These are phyloP conservation scores for Myxozyma geophila DNA, from an alignment of 805 yeast genomes.

Conservation along the genomic window DNA sequence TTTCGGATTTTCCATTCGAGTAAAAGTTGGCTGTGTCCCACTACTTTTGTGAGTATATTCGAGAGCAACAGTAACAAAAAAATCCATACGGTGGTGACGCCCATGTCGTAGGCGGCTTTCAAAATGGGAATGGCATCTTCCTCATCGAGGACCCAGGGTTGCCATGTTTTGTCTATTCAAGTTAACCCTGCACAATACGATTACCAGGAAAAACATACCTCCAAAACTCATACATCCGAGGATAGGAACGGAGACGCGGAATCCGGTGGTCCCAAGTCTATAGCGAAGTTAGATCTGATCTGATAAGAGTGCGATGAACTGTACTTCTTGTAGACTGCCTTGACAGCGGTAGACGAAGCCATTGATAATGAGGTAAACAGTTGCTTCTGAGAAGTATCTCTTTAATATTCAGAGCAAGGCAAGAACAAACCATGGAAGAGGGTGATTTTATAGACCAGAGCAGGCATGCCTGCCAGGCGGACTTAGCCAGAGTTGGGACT, in stretches of 20 bases:
- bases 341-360: neutral
- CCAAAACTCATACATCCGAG: conserved; percentile 36
- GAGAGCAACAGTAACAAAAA: neutral
- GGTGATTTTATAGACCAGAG: no score
- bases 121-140: conserved; percentile 24
- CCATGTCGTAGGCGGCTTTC: conserved; percentile 40
- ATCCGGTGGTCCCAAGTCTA: conserved; percentile 28
- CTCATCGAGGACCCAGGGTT: conserved; percentile 21
- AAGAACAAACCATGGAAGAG: no score
- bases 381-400: neutral
- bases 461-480: no score
- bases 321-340: neutral
- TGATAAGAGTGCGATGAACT: neutral
- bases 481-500: no score
- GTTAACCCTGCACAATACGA: neutral
- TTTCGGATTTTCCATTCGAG: conserved; percentile 50
- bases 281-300: neutral
- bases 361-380: neutral
- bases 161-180: conserved; percentile 19
- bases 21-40: conserved; percentile 51
- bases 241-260: conserved; percentile 33
- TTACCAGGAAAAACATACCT: conserved; percentile 9
- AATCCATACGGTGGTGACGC: conserved; percentile 46
- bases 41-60: conserved; percentile 39
- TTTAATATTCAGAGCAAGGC: no score